Conservation (phyloP, 2,329 filamentous ascomycete species). For the Epichloe scottii region DNA sequence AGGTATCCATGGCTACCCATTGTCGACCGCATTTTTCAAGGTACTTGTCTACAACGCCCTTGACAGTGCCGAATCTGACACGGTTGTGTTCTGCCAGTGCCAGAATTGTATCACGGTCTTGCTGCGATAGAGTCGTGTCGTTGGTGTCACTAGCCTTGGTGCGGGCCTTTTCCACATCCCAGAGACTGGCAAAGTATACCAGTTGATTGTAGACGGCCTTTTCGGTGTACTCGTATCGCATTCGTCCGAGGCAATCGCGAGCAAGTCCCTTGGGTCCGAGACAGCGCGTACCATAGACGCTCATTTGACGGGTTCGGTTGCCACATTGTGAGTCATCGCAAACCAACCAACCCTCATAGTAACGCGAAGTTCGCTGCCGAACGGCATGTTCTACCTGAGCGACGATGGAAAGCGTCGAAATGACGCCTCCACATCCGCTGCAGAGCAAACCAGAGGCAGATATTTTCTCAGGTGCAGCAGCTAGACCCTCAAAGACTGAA, state of each 20-base stretch:
- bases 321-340: conserved; percentile 85
- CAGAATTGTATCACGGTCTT: conserved; percentile 52
- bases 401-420: conserved; percentile 62
- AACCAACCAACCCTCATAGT: conserved; percentile 86
- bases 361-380: conserved; percentile 62
- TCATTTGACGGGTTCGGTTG: conserved; percentile 79
- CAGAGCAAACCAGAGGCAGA: conserved; percentile 68
- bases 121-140: conserved; percentile 31
- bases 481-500: conserved; percentile 66
- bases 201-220: conserved; percentile 92
- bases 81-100: conserved; percentile 75
- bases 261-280: conserved; percentile 78
- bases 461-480: conserved; percentile 43
- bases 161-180: conserved; percentile 78
- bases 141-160: conserved; percentile 33
- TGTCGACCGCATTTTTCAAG: conserved; percentile 80
- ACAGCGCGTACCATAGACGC: conserved; percentile 82
- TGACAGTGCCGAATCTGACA: conserved; percentile 62
- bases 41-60: conserved; percentile 68
- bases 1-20: conserved; percentile 85
- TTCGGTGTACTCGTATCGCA: conserved; percentile 80
- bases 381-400: conserved; percentile 82
- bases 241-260: conserved; percentile 70
- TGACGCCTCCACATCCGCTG: conserved; percentile 49
- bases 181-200: conserved; percentile 72